phyloP scores from a whole-genome alignment of 2,329 filamentous ascomycete genomes.

The Phialocephala sp. region DNA sequence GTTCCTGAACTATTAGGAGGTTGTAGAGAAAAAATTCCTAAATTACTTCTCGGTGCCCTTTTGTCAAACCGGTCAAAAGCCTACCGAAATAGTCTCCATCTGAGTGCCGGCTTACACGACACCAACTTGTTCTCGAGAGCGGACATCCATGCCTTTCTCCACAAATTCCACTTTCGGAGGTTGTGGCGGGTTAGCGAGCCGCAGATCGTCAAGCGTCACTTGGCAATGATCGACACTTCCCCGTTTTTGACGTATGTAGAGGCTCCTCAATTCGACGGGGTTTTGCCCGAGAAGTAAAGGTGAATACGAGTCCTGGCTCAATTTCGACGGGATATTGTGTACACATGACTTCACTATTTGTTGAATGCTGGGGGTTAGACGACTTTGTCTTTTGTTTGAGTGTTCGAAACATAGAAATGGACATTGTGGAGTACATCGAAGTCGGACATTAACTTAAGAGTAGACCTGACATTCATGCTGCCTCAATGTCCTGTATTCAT shows the following conservation, averaged over 20 bases:
- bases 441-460: neutral
- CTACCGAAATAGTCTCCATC: neutral
- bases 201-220: constrained; percentile 10
- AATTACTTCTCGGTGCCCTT: neutral
- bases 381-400: neutral
- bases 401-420: neutral
- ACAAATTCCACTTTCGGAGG: neutral
- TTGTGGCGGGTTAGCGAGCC: constrained; percentile 3
- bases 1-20: no score
- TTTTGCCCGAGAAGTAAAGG: neutral
- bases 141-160: neutral
- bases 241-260: constrained; percentile 11
- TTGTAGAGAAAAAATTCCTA: neutral
- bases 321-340: neutral
- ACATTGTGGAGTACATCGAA: neutral
- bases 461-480: neutral
- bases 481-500: no score
- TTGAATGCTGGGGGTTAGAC: neutral
- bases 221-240: constrained; percentile 4
- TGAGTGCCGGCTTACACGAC: neutral
- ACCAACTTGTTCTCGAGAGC: neutral
- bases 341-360: neutral
- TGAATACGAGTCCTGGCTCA: neutral
- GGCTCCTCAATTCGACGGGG: constrained; percentile 6
- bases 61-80: constrained; percentile 3